Evolutionary conservation across 1,139 yeast genomes (phyloP), one percentile per base, ranked within the genome.

Genomic region (Candida tetrigidarum): DNA sequence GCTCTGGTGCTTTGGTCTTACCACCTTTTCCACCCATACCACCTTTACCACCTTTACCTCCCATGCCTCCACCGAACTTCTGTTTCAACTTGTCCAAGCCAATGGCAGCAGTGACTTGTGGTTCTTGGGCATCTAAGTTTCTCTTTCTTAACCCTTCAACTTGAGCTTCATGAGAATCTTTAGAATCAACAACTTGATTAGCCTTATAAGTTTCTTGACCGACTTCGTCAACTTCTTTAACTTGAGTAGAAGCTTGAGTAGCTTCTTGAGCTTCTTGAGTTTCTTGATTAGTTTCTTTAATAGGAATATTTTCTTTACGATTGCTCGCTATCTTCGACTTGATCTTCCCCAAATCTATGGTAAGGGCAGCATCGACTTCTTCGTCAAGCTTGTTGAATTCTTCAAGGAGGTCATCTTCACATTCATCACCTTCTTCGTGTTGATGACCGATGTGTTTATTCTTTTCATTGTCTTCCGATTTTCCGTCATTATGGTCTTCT

Each of bases 11-110:
- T 22, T 37, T 27, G n/a, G 18, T 23, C 23, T 19, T 15, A 9
- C 39, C 42, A 19, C 42, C 38, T 26, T 32, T 39, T 7, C 29
- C 39, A 11, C 39, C 39, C 18, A 18, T n/a, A 14, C 39, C 32
- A 19, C 40, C 37, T 25, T 39, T 39, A 10, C 27, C 34, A 29
- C 37, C 41, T 10, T 35, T 38, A 4, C 39, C 39, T 34, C 39
- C 39, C 26, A 10, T 37, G 10, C 42, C 38, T 23, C 27, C 35
- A 25, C 39, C 26, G 12, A 40, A 22, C 16, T 28, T 35, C 11
- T 20, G 15, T 23, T 40, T 40, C 18, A 40, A 40, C n/a, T 33
- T 33, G 22, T 33, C 37, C 16, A 33, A 20, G n/a, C 26, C 26
- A 33, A 33, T 33, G n/a, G 37, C 37, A 20, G 35, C 42, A 5